Conservation (phyloP, 2,329 filamentous ascomycete genomes). For the Penicillium brevicompactum region DNA sequence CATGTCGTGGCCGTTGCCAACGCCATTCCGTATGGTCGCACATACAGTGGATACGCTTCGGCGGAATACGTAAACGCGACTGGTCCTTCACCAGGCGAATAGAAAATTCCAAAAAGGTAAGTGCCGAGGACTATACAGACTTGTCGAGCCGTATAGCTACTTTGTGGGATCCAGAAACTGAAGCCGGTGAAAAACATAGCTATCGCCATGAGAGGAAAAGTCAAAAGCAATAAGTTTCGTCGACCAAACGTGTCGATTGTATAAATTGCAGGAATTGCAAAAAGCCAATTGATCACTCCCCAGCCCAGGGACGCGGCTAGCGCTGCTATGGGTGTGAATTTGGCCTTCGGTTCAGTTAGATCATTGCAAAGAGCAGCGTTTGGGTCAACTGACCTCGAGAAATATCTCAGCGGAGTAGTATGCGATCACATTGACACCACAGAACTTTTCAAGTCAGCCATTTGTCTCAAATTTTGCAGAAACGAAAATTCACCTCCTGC, state of each 20-base stretch:
- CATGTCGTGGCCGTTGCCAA: conserved; percentile 64
- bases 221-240: conserved; percentile 63
- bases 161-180: conserved; percentile 53
- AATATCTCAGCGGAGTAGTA: conserved; percentile 66
- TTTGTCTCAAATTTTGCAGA: not conserved
- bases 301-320: conserved; percentile 62
- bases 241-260: conserved; percentile 71
- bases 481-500: conserved; percentile 55
- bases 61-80: conserved; percentile 70
- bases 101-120: conserved; percentile 48
- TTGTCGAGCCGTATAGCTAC: conserved; percentile 37
- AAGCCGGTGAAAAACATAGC: conserved; percentile 57
- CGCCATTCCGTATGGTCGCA: conserved; percentile 64
- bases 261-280: conserved; percentile 64
- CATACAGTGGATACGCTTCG: conserved; percentile 66
- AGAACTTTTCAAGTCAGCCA: conserved; percentile 36
- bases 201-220: conserved; percentile 65
- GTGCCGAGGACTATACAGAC: conserved; percentile 47
- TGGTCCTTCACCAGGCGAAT: conserved; percentile 62
- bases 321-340: conserved; percentile 53
- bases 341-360: conserved; percentile 35
- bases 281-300: conserved; percentile 66
- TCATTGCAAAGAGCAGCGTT: not conserved
- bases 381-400: conserved; percentile 26
- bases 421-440: conserved; percentile 57